These are phyloP conservation scores for Xylariaceae sp. DNA, from an alignment of 2,329 filamentous ascomycete species.

Conservation along the genomic window DNA sequence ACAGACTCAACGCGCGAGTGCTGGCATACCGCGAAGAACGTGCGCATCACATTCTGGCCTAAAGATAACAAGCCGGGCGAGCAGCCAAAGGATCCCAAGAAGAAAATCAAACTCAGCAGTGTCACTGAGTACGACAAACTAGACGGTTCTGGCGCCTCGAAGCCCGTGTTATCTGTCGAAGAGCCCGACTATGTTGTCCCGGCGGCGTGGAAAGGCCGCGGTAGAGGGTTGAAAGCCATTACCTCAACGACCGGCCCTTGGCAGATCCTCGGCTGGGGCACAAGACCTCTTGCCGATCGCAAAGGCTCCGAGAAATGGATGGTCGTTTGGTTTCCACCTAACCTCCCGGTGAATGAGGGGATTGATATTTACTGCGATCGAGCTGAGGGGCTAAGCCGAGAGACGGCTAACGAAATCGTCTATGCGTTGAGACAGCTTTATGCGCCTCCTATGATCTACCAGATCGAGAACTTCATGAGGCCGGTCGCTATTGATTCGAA, in stretches of 20 bases:
- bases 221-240: conserved; percentile 68
- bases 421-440: conserved; percentile 48
- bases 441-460: conserved; percentile 48
- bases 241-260: conserved; percentile 70
- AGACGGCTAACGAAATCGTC: conserved; percentile 54
- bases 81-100: conserved; percentile 21
- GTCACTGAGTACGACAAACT: conserved; percentile 55
- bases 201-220: conserved; percentile 68
- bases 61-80: neutral
- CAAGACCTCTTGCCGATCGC: conserved; percentile 33
- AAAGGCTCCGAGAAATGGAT: conserved; percentile 57
- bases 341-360: conserved; percentile 76
- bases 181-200: conserved; percentile 34
- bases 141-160: conserved; percentile 44
- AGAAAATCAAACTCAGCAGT: conserved; percentile 58
- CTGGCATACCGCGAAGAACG: conserved; percentile 77
- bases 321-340: conserved; percentile 80
- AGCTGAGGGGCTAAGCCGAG: conserved; percentile 54
- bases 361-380: conserved; percentile 71
- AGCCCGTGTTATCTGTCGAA: conserved; percentile 63
- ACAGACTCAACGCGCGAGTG: conserved; percentile 74
- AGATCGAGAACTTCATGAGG: conserved; percentile 45
- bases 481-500: conserved; percentile 47
- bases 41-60: conserved; percentile 67
- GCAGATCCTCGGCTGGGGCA: conserved; percentile 76